phyloP scores from a whole-genome alignment of 2,329 filamentous ascomycete species.

The Tolypocladium capitatum region DNA sequence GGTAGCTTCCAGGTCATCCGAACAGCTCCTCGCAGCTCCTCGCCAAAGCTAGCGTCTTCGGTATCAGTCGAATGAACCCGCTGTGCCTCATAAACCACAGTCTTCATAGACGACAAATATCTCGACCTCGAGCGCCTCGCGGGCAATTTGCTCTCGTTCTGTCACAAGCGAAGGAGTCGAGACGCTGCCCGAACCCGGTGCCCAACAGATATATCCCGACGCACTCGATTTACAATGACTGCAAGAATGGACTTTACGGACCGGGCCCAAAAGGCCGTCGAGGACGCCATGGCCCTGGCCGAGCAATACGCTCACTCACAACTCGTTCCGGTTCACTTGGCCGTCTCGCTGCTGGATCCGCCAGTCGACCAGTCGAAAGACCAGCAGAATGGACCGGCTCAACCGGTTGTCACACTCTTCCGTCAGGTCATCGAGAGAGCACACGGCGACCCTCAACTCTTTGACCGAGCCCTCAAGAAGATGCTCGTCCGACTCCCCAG shows the following conservation, averaged over 20 bases:
- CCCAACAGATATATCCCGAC: background rate
- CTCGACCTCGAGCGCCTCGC: background rate
- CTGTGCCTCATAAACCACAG: background rate
- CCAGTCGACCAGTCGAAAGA: slow-evolving; percentile 67
- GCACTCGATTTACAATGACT: slow-evolving; percentile 40
- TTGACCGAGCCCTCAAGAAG: slow-evolving; percentile 87
- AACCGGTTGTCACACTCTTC: slow-evolving; percentile 61
- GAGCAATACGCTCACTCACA: slow-evolving; percentile 87
- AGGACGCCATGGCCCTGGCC: slow-evolving; percentile 77
- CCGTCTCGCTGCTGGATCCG: slow-evolving; percentile 67
- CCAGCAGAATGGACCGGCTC: slow-evolving; percentile 62
- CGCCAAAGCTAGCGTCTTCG: background rate
- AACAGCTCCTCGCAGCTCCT: slow-evolving; percentile 9
- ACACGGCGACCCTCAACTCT: slow-evolving; percentile 78
- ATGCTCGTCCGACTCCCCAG: slow-evolving; percentile 78
- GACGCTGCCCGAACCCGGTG: background rate
- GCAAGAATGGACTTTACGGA: slow-evolving; percentile 87
- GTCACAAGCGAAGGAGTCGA: background rate
- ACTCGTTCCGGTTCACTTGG: slow-evolving; percentile 79
- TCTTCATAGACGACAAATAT: background rate
- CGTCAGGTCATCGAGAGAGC: slow-evolving; percentile 89
- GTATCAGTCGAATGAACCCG: background rate
- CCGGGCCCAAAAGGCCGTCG: slow-evolving; percentile 75
- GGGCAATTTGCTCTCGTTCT: background rate
- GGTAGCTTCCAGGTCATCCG: background rate